These are phyloP conservation scores for Grosmannia penicillata DNA, from an alignment of 2,329 filamentous ascomycete species.

Conservation along the genomic window DNA sequence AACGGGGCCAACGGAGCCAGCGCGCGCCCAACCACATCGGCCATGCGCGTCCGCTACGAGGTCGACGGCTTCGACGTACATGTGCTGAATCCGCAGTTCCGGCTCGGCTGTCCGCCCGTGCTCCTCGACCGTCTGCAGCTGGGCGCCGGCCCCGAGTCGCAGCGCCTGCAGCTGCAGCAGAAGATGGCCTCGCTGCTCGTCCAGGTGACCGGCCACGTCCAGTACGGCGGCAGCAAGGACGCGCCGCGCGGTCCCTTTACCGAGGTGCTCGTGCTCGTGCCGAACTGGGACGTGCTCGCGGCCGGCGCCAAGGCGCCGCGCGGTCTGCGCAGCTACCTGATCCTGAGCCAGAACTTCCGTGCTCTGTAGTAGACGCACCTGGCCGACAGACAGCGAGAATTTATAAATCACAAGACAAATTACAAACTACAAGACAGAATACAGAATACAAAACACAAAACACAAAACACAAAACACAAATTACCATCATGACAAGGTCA, in stretches of 20 bases:
- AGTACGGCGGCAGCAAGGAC: slow-evolving; percentile 49
- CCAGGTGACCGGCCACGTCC: slow-evolving; percentile 58
- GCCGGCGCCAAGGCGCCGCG: slow-evolving; percentile 36
- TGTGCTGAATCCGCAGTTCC: slow-evolving; percentile 56
- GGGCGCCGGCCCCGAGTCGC: slow-evolving; percentile 15
- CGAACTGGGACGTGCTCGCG: slow-evolving; percentile 44
- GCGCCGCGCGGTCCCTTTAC: slow-evolving; percentile 56
- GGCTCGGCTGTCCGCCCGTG: slow-evolving; percentile 36
- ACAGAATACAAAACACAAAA: too few species aligned
- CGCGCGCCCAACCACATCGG: not conserved
- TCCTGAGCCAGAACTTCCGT: slow-evolving; percentile 60
- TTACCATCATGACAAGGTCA: too few species aligned
- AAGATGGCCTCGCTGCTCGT: slow-evolving; percentile 54
- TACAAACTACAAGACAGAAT: too few species aligned
- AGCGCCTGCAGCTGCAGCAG: slow-evolving; percentile 26
- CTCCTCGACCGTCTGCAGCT: slow-evolving; percentile 14
- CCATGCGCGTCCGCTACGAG: slow-evolving; percentile 48
- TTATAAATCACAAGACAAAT: too few species aligned
- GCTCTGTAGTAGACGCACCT: too few species aligned
- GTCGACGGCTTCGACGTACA: slow-evolving; percentile 65
- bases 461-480: too few species aligned
- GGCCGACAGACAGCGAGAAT: too few species aligned
- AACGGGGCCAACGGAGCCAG: slow-evolving; percentile 3
- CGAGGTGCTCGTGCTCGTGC: slow-evolving; percentile 69
- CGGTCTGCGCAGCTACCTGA: slow-evolving; percentile 44